Percentiles rank a stretch among this genome's conserved stretches.
Evolutionary conservation across 257 asterid species (phyloP).

Genomic region (Solanum tacnaense): DNA sequence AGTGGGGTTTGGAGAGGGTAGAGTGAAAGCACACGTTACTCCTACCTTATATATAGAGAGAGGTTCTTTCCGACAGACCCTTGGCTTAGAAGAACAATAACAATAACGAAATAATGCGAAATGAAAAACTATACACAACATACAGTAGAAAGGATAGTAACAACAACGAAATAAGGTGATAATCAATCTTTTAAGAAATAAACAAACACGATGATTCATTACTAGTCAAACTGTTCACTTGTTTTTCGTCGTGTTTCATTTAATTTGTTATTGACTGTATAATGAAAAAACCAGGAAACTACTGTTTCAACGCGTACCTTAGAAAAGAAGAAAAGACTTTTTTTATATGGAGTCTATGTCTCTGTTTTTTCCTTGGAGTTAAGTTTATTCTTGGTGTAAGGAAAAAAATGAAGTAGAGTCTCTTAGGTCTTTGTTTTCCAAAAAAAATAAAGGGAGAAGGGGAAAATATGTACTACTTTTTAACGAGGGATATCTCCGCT

Average conservation of each 20-base stretch:
- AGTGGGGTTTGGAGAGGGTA: neutral
- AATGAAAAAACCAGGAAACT: neutral
- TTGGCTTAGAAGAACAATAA: neutral
- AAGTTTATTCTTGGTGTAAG: neutral
- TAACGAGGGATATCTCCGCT: neutral
- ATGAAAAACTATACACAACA: neutral
- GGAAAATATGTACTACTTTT: neutral
- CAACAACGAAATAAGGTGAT: neutral
- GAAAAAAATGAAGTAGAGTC: neutral
- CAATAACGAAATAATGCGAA: neutral
- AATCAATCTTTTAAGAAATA: neutral
- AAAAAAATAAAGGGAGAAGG: neutral
- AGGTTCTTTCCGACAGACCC: neutral
- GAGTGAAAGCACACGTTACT: neutral
- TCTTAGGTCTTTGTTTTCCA: neutral
- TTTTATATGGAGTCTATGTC: neutral
- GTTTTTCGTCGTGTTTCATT: neutral
- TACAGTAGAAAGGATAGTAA: neutral
- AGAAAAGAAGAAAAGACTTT: neutral
- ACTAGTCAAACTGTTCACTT: neutral
- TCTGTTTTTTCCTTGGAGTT: neutral
- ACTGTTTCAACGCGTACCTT: neutral
- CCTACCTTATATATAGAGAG: neutral
- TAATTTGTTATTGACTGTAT: constrained; percentile 6
- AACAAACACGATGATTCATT: neutral